A percentile compares a stretch with the other conserved stretches of the same genome.
phyloP scores from a whole-genome alignment of 202 grass and related monocot species.

The Carex arenaria region DNA sequence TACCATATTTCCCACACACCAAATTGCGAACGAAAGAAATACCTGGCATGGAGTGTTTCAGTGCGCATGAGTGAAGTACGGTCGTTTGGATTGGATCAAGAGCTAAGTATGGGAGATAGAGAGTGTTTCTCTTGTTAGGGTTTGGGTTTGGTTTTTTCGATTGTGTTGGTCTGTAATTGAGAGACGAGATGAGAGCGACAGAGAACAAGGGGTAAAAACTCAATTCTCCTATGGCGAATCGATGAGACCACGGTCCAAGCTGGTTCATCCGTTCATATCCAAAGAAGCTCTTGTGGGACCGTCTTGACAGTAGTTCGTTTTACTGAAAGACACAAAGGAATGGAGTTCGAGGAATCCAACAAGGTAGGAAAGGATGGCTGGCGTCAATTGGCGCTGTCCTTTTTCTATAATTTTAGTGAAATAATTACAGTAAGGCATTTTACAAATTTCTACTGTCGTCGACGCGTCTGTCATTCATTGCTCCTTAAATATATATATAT shows the following conservation, averaged over 20 bases:
- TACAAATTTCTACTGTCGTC: not conserved
- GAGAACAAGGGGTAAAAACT: not conserved
- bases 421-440: not conserved
- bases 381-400: not conserved
- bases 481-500: not conserved
- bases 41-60: constrained; percentile 19
- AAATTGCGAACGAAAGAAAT: not conserved
- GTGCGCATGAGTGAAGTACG: constrained; percentile 22
- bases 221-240: not conserved
- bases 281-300: not conserved
- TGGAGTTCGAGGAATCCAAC: not conserved
- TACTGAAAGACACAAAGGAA: not conserved
- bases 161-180: not conserved
- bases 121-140: constrained; percentile 13
- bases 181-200: not conserved
- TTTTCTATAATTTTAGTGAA: not conserved
- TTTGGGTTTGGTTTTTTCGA: constrained; percentile 13
- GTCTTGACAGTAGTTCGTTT: not conserved
- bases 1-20: not conserved
- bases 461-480: not conserved
- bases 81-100: constrained; percentile 5
- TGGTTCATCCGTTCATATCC: not conserved
- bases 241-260: not conserved
- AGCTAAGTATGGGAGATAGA: not conserved
- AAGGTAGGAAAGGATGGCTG: not conserved